Conservation (phyloP, 2,329 filamentous ascomycete species). For the Botryotinia narcissicola region DNA sequence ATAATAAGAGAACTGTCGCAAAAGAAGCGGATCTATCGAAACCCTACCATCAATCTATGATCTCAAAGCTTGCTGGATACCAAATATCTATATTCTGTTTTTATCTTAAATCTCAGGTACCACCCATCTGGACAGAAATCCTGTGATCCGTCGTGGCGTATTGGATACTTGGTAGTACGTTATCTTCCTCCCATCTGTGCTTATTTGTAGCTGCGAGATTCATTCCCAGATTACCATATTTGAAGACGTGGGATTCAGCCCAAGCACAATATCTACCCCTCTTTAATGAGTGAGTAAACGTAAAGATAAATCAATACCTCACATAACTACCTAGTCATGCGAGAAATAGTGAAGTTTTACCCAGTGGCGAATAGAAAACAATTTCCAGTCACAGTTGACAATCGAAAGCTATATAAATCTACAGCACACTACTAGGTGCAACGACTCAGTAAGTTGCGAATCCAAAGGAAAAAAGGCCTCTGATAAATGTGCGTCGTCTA, state of each 20-base stretch:
- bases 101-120: not conserved
- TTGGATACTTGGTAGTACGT: not conserved
- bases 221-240: not conserved
- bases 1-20: not conserved
- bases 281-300: not conserved
- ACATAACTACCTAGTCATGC: too few relatives aligned
- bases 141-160: rapidly evolving
- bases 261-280: not conserved
- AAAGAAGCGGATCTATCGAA: not conserved
- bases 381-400: too few relatives aligned
- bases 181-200: not conserved
- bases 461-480: too few relatives aligned
- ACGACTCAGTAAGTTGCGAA: too few relatives aligned
- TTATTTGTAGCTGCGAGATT: not conserved
- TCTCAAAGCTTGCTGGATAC: not conserved
- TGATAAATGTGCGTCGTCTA: too few relatives aligned
- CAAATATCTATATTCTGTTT: not conserved
- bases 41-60: rapidly evolving
- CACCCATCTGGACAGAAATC: not conserved
- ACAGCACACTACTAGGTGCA: too few relatives aligned
- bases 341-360: too few relatives aligned
- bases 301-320: too few relatives aligned
- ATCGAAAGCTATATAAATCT: too few relatives aligned
- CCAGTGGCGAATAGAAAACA: too few relatives aligned
- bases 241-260: not conserved